Evolutionary conservation across 2,329 filamentous ascomycete species (phyloP).

Genomic region (Cryoendolithus antarcticus): DNA sequence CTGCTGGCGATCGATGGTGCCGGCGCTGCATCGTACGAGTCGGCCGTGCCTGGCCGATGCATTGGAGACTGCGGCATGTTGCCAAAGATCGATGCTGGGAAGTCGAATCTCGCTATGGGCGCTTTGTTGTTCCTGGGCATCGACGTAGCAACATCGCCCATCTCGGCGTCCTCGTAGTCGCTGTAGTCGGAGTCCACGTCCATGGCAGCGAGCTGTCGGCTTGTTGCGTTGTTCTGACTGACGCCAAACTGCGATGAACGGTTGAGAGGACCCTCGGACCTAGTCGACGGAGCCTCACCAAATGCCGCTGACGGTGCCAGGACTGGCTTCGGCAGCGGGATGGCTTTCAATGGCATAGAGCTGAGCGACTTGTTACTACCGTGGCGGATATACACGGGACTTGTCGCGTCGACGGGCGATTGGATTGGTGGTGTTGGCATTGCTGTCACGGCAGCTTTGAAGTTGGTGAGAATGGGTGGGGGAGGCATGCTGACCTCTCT

Average conservation of each 20-base stretch:
- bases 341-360: conserved; percentile 19
- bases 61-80: conserved; percentile 24
- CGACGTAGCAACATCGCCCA: conserved; percentile 16
- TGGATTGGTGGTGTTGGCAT: conserved; percentile 15
- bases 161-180: conserved; percentile 17
- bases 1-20: conserved; percentile 21
- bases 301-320: conserved; percentile 14
- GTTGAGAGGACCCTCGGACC: conserved; percentile 19
- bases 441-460: not conserved
- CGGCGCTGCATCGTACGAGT: conserved; percentile 19
- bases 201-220: conserved; percentile 11
- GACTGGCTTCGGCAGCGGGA: conserved; percentile 21
- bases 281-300: conserved; percentile 4
- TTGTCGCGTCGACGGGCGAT: conserved; percentile 11
- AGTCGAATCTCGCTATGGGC: conserved; percentile 9
- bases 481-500: not conserved
- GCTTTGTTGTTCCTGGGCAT: conserved; percentile 10
- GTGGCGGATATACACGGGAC: conserved; percentile 12
- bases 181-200: conserved; percentile 18
- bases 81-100: too few relatives aligned
- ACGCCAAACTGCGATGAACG: conserved; percentile 23
- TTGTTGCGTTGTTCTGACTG: conserved; percentile 12
- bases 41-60: conserved; percentile 18
- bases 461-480: not conserved
- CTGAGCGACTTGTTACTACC: conserved; percentile 15